phyloP scores from a whole-genome alignment of 495 filamentous ascomycete genomes.

The Xylaria cubensis region DNA sequence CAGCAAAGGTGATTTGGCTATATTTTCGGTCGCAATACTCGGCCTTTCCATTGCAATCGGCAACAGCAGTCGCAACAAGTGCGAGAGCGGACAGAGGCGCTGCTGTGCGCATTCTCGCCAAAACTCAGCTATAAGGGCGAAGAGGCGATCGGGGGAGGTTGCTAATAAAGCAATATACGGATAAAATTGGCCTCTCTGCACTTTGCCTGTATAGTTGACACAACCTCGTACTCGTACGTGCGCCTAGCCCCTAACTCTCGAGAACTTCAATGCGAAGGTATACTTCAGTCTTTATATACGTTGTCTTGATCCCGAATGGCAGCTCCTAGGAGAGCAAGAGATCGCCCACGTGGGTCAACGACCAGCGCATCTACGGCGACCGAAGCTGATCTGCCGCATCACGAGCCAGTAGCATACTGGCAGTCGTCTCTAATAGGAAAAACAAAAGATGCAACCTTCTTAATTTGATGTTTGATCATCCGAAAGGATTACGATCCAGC shows the following conservation, averaged over 20 bases:
- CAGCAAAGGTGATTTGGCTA: conserved; percentile 79
- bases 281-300: conserved; percentile 8
- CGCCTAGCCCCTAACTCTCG: background rate
- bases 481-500: conserved; percentile 5
- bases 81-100: conserved; percentile 30
- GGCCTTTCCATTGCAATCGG: conserved; percentile 74
- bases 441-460: conserved; percentile 32
- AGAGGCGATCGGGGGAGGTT: background rate
- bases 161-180: conserved; percentile 20
- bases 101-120: conserved; percentile 31
- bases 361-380: background rate
- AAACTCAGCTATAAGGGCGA: background rate
- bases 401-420: conserved; percentile 35
- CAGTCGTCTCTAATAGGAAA: conserved; percentile 28
- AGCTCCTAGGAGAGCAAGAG: background rate
- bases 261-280: background rate
- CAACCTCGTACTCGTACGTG: background rate
- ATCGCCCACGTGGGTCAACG: conserved; percentile 22
- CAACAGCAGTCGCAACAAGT: conserved; percentile 32
- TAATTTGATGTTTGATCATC: conserved; percentile 23
- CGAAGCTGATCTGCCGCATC: conserved; percentile 26
- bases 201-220: background rate
- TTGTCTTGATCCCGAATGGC: background rate
- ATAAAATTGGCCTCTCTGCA: background rate
- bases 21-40: conserved; percentile 76